phyloP scores from a whole-genome alignment of 108 stramenopile species.

The Asterionellopsis glacialis region DNA sequence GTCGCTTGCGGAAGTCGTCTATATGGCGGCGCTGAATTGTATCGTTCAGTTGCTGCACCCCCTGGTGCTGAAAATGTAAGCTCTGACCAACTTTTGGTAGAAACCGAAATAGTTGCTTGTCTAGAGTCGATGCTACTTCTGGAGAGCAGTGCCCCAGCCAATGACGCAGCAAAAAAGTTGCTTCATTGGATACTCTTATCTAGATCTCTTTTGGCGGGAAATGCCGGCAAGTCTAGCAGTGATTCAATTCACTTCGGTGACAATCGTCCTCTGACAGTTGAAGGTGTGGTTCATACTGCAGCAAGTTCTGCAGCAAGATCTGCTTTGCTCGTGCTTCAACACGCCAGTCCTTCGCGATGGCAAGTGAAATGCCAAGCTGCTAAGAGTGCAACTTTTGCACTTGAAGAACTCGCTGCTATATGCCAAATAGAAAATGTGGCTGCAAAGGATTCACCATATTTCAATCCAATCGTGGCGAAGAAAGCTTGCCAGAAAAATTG shows the following conservation, averaged over 20 bases:
- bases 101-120: slow-evolving; percentile 16
- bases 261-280: slow-evolving; percentile 2
- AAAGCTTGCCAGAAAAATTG: slow-evolving; percentile 28
- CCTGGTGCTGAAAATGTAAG: slow-evolving; percentile 3
- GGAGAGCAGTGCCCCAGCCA: slow-evolving; percentile 9
- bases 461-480: slow-evolving; percentile 43
- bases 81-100: slow-evolving; percentile 23
- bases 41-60: slow-evolving; percentile 13
- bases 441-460: slow-evolving; percentile 21
- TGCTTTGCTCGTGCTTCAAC: slow-evolving; percentile 27
- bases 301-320: slow-evolving; percentile 21
- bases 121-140: slow-evolving; percentile 11
- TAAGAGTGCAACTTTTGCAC: slow-evolving; percentile 30
- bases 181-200: slow-evolving; percentile 55
- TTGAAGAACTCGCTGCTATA: slow-evolving; percentile 27
- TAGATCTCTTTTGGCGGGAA: slow-evolving; percentile 41
- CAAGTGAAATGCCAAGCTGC: slow-evolving; percentile 51
- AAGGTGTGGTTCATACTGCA: slow-evolving; percentile 25
- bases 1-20: not conserved
- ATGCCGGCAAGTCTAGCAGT: slow-evolving; percentile 9
- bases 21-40: slow-evolving; percentile 10
- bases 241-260: too few species aligned
- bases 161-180: slow-evolving; percentile 5
- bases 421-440: slow-evolving; percentile 12
- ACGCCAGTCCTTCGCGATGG: slow-evolving; percentile 49